Percentiles rank a stretch among this genome's conserved stretches.
These are phyloP conservation scores for Fusarium sp. DNA, from an alignment of 2,329 filamentous ascomycete genomes.

Conservation along the genomic window DNA sequence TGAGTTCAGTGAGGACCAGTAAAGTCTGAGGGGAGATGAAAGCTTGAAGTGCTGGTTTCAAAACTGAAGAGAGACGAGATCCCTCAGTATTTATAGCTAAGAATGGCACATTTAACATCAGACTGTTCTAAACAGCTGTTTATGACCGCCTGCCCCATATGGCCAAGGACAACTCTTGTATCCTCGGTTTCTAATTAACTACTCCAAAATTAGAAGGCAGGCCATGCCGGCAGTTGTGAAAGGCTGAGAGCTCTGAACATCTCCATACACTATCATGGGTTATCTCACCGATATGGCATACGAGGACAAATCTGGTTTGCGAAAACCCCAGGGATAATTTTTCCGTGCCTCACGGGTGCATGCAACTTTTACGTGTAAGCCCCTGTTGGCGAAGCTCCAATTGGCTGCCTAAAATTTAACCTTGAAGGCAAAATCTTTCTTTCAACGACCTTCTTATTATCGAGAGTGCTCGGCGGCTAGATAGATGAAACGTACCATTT, in stretches of 20 bases:
- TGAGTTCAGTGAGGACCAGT: neutral
- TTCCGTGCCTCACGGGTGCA: neutral
- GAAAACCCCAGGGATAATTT: no score
- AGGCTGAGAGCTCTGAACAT: neutral
- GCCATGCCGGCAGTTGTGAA: neutral
- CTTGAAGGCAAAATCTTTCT: fast-evolving
- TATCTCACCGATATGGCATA: neutral
- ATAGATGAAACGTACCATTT: neutral
- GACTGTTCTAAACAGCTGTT: fast-evolving
- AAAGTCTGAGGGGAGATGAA: neutral
- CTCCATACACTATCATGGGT: neutral
- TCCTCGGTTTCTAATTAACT: neutral
- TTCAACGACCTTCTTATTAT: neutral
- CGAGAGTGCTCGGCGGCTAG: neutral
- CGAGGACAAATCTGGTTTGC: neutral
- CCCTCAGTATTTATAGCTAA: neutral
- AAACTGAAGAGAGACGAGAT: neutral
- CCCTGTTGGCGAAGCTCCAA: fast-evolving
- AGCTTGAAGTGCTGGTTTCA: no score
- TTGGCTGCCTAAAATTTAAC: neutral
- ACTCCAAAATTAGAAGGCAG: neutral
- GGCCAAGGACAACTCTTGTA: neutral
- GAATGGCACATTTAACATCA: neutral
- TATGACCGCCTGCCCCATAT: fast-evolving
- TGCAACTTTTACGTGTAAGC: neutral